A percentile compares a stretch with the other conserved stretches of the same genome.
Conservation (phyloP, 2,329 filamentous ascomycete species). For the Tolypocladium tundrense region DNA sequence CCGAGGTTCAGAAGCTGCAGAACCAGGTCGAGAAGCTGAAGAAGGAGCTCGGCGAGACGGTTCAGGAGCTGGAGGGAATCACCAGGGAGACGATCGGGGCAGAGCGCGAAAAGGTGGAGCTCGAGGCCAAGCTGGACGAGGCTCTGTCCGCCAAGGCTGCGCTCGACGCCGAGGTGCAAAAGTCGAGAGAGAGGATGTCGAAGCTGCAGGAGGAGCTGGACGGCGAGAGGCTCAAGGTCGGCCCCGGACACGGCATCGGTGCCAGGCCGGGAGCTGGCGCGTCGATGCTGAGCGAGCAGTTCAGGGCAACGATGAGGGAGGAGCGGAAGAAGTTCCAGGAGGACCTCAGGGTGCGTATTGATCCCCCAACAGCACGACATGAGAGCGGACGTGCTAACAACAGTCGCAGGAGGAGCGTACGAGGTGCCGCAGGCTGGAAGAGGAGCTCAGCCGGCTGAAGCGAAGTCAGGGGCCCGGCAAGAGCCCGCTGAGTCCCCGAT, state of each 20-base stretch:
- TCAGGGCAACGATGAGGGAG: constrained; percentile 44
- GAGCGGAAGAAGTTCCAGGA: constrained; percentile 48
- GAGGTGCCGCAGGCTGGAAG: constrained; percentile 36
- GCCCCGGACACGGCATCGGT: constrained; percentile 19
- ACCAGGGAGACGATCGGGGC: constrained; percentile 40
- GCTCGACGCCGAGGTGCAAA: constrained; percentile 31
- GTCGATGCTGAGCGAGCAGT: constrained; percentile 45
- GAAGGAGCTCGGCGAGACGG: constrained; percentile 37
- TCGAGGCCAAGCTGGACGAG: constrained; percentile 28
- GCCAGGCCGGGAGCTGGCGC: constrained; percentile 31
- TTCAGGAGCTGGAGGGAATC: constrained; percentile 42
- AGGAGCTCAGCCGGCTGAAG: constrained; percentile 36
- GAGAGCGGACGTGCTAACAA: constrained; percentile 15
- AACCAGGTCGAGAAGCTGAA: constrained; percentile 39
- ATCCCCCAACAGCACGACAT: background rate
- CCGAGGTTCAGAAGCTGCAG: constrained; percentile 34
- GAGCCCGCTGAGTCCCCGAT: constrained; percentile 30
- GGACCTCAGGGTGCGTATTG: constrained; percentile 34
- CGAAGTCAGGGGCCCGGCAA: constrained; percentile 31
- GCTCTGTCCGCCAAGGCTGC: constrained; percentile 19
- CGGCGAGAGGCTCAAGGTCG: constrained; percentile 35
- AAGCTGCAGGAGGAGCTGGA: constrained; percentile 43
- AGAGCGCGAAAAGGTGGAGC: constrained; percentile 37
- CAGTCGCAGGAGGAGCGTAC: constrained; percentile 37
- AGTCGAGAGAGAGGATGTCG: constrained; percentile 22